A percentile compares a stretch with the other conserved stretches of the same genome.
Evolutionary conservation across 202 grass and related monocot genomes (phyloP).

Genomic region (Digitaria exilis): DNA sequence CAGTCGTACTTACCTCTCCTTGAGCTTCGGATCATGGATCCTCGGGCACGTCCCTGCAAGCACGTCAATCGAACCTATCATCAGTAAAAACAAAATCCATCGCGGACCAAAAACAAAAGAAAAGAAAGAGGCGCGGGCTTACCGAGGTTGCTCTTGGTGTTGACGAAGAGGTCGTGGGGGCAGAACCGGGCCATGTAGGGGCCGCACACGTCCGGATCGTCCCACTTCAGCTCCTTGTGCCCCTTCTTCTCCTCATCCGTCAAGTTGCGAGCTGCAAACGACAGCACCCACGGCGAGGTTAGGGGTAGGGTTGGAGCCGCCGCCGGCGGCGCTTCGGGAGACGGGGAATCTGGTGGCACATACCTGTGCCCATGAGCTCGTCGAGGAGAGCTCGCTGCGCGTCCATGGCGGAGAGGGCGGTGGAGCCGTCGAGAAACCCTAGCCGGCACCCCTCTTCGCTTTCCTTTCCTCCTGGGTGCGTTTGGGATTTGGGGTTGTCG

Average conservation of each 20-base stretch:
- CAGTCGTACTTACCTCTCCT: conserved; percentile 61
- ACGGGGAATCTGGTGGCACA: background rate
- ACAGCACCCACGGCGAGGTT: background rate
- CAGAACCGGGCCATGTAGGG: conserved; percentile 83
- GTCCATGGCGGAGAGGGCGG: conserved; percentile 59
- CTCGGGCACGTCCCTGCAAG: conserved; percentile 57
- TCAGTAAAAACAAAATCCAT: conserved; percentile 21
- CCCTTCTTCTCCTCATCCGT: conserved; percentile 88
- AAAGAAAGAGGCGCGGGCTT: background rate
- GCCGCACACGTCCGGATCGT: conserved; percentile 82
- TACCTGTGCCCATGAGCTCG: conserved; percentile 88
- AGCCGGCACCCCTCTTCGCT: background rate
- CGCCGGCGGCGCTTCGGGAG: background rate
- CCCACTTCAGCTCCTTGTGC: conserved; percentile 83
- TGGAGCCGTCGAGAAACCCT: conserved; percentile 39
- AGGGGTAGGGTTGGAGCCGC: background rate
- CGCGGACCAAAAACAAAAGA: background rate
- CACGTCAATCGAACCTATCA: background rate
- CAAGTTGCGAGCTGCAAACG: conserved; percentile 67
- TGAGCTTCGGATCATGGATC: conserved; percentile 96
- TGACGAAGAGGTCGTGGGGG: conserved; percentile 89
- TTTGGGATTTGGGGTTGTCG: background rate
- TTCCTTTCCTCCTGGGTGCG: background rate
- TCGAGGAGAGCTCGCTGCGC: conserved; percentile 91
- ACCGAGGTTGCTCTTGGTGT: conserved; percentile 94